Evolutionary conservation across 2,329 filamentous ascomycete species (phyloP), one percentile per base, ranked within the genome.

Genomic region (Verticillium nubilum): DNA sequence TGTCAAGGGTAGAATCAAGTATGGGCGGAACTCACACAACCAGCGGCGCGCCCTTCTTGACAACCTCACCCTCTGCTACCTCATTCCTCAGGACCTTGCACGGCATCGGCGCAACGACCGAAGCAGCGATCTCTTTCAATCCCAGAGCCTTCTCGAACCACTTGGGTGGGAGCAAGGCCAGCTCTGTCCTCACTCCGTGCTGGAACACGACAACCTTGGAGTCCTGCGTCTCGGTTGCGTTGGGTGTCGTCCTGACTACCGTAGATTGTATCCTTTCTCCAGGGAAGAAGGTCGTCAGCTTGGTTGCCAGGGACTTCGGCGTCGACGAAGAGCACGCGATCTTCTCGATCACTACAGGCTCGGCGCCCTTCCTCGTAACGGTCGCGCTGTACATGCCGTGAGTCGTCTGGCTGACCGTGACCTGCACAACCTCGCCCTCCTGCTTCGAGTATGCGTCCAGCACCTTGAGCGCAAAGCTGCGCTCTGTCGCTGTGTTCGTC

Each of bases 71-170:
- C 66, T 92, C 92, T 28, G 82, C 76, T 0, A 97, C 92, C 73
- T 97, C 91, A 54, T 97, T 95, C 65, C 91, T 86, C 62, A 99
- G 77, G 27, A 99, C 89, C 77, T 98, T 98, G 76, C 95, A 98
- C 1, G 95, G 95, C 95, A 99, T 99, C 0, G 95, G 95, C 25
- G 95, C 92, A 26, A 91, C 81, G 1, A 98, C 92, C 58, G 89
- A 95, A 61, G 94, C 93, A 6, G 87, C 81, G 0, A 84, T 83
- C 69, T 96, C 91, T 72, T 91, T 93, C 63, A 90, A 77, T 0
- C 94, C 93, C 7, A 97, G 80, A 0, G 92, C 92, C 74, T 96
- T 94, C 67, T 92, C 90, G 60, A 90, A 89, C 92, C 93, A 99
- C 52, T 80, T 79, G 0, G 94, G 92, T 19, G 77, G 75, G 47